Conservation (phyloP, 176 grass and related monocot species). For the Oryza brachyantha region DNA sequence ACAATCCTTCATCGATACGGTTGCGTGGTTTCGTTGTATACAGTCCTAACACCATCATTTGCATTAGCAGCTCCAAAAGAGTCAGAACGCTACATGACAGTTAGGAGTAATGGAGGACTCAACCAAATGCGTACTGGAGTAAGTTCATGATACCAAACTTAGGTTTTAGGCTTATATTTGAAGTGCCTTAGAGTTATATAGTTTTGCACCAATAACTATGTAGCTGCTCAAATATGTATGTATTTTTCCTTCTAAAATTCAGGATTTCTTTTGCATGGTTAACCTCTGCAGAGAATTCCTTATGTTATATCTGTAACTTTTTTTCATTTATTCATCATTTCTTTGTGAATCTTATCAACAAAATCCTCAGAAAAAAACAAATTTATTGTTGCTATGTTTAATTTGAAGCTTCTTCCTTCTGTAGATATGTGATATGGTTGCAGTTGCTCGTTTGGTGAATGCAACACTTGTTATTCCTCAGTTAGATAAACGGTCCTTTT, state of each 20-base stretch:
- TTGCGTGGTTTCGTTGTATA: slow-evolving; percentile 2
- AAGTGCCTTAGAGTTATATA: not conserved
- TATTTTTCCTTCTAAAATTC: slow-evolving; percentile 11
- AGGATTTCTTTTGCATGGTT: not conserved
- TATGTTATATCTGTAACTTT: not conserved
- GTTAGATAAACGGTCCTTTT: slow-evolving; percentile 92
- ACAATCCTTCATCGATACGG: not conserved
- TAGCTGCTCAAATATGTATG: not conserved
- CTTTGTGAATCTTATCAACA: not conserved
- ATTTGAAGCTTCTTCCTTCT: slow-evolving; percentile 13
- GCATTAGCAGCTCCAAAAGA: slow-evolving; percentile 46
- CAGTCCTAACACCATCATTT: slow-evolving; percentile 16
- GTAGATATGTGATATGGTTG: slow-evolving; percentile 96
- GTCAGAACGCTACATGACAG: slow-evolving; percentile 64
- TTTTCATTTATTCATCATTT: slow-evolving; percentile 16
- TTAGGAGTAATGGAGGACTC: slow-evolving; percentile 94
- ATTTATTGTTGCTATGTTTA: not conserved
- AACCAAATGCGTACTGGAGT: slow-evolving; percentile 99
- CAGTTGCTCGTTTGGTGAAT: slow-evolving; percentile 90
- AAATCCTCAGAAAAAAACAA: too few relatives aligned
- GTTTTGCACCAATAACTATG: not conserved
- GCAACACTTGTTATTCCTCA: slow-evolving; percentile 91
- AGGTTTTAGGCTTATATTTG: not conserved
- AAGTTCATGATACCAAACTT: slow-evolving; percentile 34
- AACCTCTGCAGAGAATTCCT: not conserved